Evolutionary conservation across 768 basidiomycete genomes (phyloP), one percentile per base, ranked within the genome.

Genomic region (Hypsizygus marmoreus): DNA sequence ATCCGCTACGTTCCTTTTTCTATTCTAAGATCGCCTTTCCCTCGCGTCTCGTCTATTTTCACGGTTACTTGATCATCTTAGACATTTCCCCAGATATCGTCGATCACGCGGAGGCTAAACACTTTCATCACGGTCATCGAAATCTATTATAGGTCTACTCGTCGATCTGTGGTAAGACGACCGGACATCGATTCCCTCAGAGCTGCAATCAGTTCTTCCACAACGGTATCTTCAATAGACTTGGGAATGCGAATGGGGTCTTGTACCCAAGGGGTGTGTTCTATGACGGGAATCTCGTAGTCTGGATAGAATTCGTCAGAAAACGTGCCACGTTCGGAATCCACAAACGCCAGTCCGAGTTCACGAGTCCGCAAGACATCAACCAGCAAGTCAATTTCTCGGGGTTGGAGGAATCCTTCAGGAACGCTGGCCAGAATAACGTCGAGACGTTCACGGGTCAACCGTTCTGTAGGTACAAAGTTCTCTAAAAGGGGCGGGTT

Each of bases 251-350:
- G 49, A 17, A 69, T 65, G 0, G 64, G 63, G 3, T 52, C 48
- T 19, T 50, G 42, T 6, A 59, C 47, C 69, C 69, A 72, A 0
- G 68, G 69, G 0, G 44, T 58, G 37, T 71, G 69, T 40, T 63
- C 59, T 2, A 70, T 66, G 6, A 56, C 47, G 0, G 64, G 62
- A 16, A 69, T 61, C 14, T 60, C 51, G 25, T 67, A 65, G 43
- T 66, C 64, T 6, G 64, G 62, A 30, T 55, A 70, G 46, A 60
- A 71, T 12, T 65, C 53, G 0, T 41, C 45, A 10, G 45, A 56
- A 38, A 71, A 70, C 0, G 43, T 60, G 3, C 71, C 71, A 2
- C 56, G 43, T 40, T 72, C 62, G 14, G 20, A n/a, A 31, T 57
- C 38, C 2, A 39, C 17, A n/a, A 59, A 59, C 2, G 57, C 63